These are phyloP conservation scores for Raddia distichophylla DNA, from an alignment of 176 grass and related monocot genomes.

Conservation along the genomic window DNA sequence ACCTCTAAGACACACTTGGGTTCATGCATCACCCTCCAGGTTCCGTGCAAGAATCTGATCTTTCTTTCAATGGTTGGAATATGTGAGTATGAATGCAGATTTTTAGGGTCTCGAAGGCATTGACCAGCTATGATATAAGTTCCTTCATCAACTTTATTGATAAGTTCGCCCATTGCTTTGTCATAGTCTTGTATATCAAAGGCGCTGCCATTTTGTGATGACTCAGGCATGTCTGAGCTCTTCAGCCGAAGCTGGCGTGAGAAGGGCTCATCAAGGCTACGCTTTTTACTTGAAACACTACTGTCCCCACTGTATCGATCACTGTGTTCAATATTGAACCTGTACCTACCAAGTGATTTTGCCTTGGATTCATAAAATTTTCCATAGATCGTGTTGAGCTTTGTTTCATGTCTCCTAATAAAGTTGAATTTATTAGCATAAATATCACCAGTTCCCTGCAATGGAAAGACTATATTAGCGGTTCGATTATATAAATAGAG, in stretches of 20 bases:
- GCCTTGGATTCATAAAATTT: background rate
- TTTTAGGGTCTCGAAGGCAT: background rate
- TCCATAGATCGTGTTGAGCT: background rate
- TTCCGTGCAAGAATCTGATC: background rate
- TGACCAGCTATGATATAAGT: conserved; percentile 3
- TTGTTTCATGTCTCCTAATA: conserved; percentile 3
- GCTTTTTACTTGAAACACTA: conserved; percentile 1
- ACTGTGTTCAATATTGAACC: background rate
- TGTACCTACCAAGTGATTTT: conserved; percentile 3
- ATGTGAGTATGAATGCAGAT: background rate
- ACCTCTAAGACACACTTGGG: conserved; percentile 4
- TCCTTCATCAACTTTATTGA: background rate
- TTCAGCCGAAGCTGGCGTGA: background rate
- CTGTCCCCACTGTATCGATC: background rate
- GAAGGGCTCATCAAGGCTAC: conserved; percentile 1
- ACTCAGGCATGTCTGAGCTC: conserved; percentile 7
- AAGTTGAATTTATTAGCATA: background rate
- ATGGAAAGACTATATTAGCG: conserved; percentile 5
- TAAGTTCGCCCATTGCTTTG: conserved; percentile 4
- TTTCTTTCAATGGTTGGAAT: conserved; percentile 2
- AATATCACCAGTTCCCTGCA: background rate
- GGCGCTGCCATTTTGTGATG: background rate
- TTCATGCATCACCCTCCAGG: background rate
- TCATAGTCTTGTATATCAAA: background rate
- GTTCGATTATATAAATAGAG: conserved; percentile 4